These are phyloP conservation scores for Fusarium pseudoanthophilum DNA, from an alignment of 2,329 filamentous ascomycete genomes.

Conservation along the genomic window DNA sequence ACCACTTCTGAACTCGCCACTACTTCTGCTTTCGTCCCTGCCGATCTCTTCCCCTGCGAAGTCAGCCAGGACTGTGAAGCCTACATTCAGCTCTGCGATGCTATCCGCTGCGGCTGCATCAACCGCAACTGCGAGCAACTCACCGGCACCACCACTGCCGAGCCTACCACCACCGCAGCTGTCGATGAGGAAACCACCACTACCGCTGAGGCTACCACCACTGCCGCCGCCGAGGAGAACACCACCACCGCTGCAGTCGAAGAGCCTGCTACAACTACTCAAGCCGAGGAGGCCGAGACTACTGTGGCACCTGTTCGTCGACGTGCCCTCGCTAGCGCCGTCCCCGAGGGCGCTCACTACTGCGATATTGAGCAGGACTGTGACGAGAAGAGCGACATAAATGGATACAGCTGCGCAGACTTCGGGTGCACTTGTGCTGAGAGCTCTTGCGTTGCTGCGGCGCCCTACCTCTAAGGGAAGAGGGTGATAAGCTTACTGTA, in stretches of 20 bases:
- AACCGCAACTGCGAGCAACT: background rate
- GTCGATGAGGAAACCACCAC: background rate
- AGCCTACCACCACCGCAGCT: background rate
- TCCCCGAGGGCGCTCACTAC: background rate
- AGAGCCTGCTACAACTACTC: background rate
- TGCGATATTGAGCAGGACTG: background rate
- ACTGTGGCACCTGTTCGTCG: background rate
- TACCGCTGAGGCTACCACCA: background rate
- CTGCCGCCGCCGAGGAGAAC: background rate
- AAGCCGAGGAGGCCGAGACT: background rate
- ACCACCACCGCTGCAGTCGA: background rate
- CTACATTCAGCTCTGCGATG: background rate
- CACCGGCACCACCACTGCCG: background rate
- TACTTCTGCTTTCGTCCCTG: background rate
- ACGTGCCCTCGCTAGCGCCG: background rate
- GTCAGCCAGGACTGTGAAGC: background rate
- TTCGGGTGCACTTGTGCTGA: background rate
- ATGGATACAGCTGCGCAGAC: background rate
- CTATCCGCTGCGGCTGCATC: constrained; percentile 4
- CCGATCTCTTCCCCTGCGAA: constrained; percentile 1
- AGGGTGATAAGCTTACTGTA: background rate
- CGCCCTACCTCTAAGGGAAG: background rate
- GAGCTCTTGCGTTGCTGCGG: background rate
- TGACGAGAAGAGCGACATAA: background rate
- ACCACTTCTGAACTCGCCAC: background rate